Percentiles rank a stretch among this genome's conserved stretches.
phyloP scores from a whole-genome alignment of 176 grass and related monocot species.

The Aegilops umbellulata region DNA sequence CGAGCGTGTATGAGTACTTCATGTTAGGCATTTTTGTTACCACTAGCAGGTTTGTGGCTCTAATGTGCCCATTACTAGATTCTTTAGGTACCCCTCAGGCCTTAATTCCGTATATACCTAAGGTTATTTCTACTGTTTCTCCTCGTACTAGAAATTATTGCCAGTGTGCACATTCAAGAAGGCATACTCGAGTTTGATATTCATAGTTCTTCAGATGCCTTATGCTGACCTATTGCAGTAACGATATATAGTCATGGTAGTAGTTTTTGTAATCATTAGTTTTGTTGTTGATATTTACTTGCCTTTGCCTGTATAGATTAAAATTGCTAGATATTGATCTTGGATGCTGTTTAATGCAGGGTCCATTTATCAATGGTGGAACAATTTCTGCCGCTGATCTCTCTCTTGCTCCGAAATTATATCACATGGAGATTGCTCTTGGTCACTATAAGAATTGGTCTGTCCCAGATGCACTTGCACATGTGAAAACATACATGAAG shows the following conservation, averaged over 20 bases:
- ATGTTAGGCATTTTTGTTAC: not conserved
- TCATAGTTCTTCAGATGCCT: not conserved
- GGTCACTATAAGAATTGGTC: constrained; percentile 94
- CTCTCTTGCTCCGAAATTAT: constrained; percentile 82
- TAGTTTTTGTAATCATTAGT: constrained; percentile 6
- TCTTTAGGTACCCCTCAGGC: not conserved
- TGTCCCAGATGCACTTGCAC: constrained; percentile 71
- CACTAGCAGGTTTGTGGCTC: not conserved
- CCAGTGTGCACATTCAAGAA: not conserved
- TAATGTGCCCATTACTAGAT: not conserved
- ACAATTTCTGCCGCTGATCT: constrained; percentile 74
- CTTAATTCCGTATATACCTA: not conserved
- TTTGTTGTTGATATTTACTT: constrained; percentile 26
- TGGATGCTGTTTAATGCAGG: constrained; percentile 38
- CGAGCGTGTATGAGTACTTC: not conserved
- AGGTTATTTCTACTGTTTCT: not conserved
- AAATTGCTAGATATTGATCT: constrained; percentile 20
- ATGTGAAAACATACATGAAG: constrained; percentile 86
- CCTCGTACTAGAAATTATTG: not conserved
- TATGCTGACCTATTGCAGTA: not conserved
- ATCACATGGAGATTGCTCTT: constrained; percentile 91
- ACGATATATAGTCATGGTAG: not conserved
- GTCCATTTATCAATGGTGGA: constrained; percentile 83
- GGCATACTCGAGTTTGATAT: not conserved
- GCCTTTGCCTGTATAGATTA: not conserved